Conservation (phyloP, 805 yeast genomes). For the Cyberlindnera nakhonratchasimensis region DNA sequence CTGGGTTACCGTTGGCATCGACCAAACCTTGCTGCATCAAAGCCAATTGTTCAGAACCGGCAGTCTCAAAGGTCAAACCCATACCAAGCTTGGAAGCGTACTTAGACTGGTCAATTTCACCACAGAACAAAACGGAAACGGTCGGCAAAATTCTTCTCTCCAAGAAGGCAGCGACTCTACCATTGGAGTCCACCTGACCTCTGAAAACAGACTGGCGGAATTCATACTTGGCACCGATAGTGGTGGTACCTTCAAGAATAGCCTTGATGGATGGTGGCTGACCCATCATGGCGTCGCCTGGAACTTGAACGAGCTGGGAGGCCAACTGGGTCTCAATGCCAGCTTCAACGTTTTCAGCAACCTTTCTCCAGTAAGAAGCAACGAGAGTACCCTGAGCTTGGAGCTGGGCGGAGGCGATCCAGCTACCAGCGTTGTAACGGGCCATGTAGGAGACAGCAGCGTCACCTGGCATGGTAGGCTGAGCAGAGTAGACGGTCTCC, state of each 20-base stretch:
- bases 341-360: conserved; percentile 90
- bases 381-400: conserved; percentile 89
- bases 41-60: conserved; percentile 89
- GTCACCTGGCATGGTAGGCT: conserved; percentile 79
- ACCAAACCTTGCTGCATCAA: conserved; percentile 85
- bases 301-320: conserved; percentile 71
- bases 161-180: conserved; percentile 85
- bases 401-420: conserved; percentile 92
- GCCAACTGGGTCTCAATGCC: conserved; percentile 85
- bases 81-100: conserved; percentile 80
- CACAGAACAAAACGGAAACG: conserved; percentile 80
- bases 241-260: conserved; percentile 84
- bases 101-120: conserved; percentile 88
- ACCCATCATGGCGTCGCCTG: conserved; percentile 66
- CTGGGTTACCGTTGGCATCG: conserved; percentile 82
- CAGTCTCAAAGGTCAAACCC: conserved; percentile 93
- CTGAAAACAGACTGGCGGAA: conserved; percentile 95
- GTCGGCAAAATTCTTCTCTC: conserved; percentile 95
- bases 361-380: conserved; percentile 92
- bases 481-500: conserved; percentile 83
- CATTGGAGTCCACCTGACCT: conserved; percentile 88
- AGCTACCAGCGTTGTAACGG: conserved; percentile 81
- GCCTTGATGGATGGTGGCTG: conserved; percentile 81
- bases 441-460: conserved; percentile 87
- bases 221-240: conserved; percentile 96